These are phyloP conservation scores for Litsea cubeba DNA, from an alignment of 164 flowering plant species.

Conservation along the genomic window DNA sequence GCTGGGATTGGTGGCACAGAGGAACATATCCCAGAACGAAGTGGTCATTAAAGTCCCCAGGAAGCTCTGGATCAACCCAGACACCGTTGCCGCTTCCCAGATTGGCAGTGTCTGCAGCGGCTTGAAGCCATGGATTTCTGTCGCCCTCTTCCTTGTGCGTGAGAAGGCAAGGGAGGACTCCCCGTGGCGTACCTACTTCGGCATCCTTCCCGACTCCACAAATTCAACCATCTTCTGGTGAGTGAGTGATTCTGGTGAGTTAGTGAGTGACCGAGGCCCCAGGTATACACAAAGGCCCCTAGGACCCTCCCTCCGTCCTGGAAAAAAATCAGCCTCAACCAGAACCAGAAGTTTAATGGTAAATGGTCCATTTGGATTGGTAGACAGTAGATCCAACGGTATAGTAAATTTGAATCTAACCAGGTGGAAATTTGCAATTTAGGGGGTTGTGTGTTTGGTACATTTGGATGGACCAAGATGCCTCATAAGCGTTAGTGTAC, in stretches of 20 bases:
- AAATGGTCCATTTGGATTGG: no score
- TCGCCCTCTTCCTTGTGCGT: constrained; percentile 73
- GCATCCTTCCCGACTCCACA: constrained; percentile 59
- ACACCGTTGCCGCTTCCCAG: constrained; percentile 68
- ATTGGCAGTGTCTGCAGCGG: constrained; percentile 70
- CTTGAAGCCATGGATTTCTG: constrained; percentile 84
- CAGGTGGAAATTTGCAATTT: no score
- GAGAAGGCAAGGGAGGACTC: constrained; percentile 65
- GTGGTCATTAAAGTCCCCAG: constrained; percentile 84
- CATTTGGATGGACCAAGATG: no score
- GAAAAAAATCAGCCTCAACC: no score
- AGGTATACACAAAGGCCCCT: neutral
- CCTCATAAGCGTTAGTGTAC: no score
- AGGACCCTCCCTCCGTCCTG: no score
- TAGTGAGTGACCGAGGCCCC: no score
- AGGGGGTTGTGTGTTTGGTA: no score
- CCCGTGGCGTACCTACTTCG: constrained; percentile 56
- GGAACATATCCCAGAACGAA: constrained; percentile 57
- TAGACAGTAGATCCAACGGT: no score
- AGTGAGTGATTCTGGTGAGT: neutral
- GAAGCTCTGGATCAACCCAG: constrained; percentile 79
- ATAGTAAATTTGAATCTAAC: no score
- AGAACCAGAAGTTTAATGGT: no score
- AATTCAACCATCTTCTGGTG: constrained; percentile 79
- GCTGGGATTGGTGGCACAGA: constrained; percentile 68